A percentile compares a stretch with the other conserved stretches of the same genome.
Evolutionary conservation across 2,329 filamentous ascomycete genomes (phyloP).

Genomic region (Neophaeococcomyces mojaviensis): DNA sequence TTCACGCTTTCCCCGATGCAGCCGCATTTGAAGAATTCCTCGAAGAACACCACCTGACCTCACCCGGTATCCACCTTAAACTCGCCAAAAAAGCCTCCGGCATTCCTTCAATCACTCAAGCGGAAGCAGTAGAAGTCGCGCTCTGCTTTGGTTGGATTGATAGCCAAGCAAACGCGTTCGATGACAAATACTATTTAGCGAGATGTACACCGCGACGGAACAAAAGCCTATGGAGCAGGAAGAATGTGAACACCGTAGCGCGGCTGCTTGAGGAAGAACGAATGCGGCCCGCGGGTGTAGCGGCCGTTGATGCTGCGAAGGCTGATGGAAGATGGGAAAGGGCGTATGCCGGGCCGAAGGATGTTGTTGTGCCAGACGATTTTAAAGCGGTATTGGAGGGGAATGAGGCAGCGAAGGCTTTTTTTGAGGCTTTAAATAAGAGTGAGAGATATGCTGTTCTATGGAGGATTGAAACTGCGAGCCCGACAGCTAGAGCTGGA

Average conservation of each 20-base stretch:
- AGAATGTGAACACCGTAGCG: constrained; percentile 49
- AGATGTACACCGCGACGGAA: constrained; percentile 52
- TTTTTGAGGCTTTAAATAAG: constrained; percentile 40
- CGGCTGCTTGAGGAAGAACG: constrained; percentile 38
- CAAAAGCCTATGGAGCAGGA: constrained; percentile 52
- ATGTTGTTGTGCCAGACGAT: constrained; percentile 43
- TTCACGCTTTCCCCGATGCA: constrained; percentile 24
- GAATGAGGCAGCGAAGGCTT: constrained; percentile 30
- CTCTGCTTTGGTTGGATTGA: constrained; percentile 60
- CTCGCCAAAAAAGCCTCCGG: constrained; percentile 43
- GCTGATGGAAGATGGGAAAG: constrained; percentile 52
- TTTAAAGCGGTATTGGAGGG: constrained; percentile 38
- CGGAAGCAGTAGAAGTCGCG: constrained; percentile 49
- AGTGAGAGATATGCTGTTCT: constrained; percentile 42
- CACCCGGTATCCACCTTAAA: constrained; percentile 41
- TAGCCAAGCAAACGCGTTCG: constrained; percentile 42
- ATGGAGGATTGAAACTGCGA: constrained; percentile 38
- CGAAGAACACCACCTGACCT: constrained; percentile 28
- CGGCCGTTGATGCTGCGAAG: constrained; percentile 49
- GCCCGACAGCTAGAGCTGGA: constrained; percentile 26
- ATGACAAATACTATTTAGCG: constrained; percentile 45
- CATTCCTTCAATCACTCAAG: constrained; percentile 38
- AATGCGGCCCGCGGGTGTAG: constrained; percentile 44
- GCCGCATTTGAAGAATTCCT: constrained; percentile 35
- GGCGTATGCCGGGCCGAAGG: constrained; percentile 47